A percentile compares a stretch with the other conserved stretches of the same genome.
Evolutionary conservation across 257 asterid genomes (phyloP).

Genomic region (Salvia hispanica): DNA sequence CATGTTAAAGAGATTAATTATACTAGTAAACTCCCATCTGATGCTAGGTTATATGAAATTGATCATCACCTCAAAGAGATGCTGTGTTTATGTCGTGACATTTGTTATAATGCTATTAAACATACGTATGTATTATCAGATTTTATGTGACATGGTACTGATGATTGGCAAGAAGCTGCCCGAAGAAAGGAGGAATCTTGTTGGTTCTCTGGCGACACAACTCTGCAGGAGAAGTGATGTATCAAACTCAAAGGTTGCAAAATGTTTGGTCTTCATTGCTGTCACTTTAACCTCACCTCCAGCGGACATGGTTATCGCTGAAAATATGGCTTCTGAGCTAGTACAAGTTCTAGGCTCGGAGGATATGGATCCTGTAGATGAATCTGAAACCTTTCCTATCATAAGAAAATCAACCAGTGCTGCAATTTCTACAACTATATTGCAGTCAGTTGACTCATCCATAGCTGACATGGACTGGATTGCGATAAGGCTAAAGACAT

Average conservation of each 20-base stretch:
- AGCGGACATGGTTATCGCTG: conserved; percentile 53
- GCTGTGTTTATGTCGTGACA: not conserved
- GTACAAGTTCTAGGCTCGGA: conserved; percentile 57
- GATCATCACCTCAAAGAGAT: no score
- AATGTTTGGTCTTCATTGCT: conserved; percentile 55
- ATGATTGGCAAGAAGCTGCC: conserved; percentile 64
- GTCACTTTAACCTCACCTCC: conserved; percentile 61
- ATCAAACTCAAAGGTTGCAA: conserved; percentile 65
- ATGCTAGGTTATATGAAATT: not conserved
- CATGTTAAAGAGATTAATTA: not conserved
- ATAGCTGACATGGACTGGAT: conserved; percentile 67
- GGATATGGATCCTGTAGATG: conserved; percentile 39
- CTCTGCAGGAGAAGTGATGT: conserved; percentile 54
- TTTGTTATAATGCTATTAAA: not conserved
- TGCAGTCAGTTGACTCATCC: conserved; percentile 61
- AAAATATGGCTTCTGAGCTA: conserved; percentile 68
- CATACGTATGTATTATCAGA: conserved; percentile 36
- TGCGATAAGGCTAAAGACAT: conserved; percentile 51
- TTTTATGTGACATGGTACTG: conserved; percentile 57
- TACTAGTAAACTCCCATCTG: not conserved
- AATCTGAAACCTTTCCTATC: conserved; percentile 53
- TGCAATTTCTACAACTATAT: conserved; percentile 57
- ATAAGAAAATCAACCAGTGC: conserved; percentile 64
- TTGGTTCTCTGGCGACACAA: conserved; percentile 54
- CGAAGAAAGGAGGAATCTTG: conserved; percentile 52